These are phyloP conservation scores for Pythium pyrilobum DNA, from an alignment of 352 stramenopile genomes.

Conservation along the genomic window DNA sequence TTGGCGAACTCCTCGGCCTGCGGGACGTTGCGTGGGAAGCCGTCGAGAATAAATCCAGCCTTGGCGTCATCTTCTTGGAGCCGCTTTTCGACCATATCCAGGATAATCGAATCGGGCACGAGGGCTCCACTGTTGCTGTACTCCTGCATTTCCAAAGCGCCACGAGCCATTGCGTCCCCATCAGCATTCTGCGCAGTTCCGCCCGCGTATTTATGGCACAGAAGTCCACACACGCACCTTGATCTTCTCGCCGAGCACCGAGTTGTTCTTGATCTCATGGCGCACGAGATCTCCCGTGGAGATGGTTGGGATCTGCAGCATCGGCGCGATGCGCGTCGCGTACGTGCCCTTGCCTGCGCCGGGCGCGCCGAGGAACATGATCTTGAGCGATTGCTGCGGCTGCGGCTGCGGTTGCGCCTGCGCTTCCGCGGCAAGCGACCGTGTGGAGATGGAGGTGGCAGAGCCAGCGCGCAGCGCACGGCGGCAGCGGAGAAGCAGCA, in stretches of 20 bases:
- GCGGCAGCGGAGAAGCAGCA: constrained; percentile 3
- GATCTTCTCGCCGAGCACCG: constrained; percentile 64
- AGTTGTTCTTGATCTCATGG: constrained; percentile 82
- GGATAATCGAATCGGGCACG: constrained; percentile 86
- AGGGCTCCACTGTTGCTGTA: constrained; percentile 82
- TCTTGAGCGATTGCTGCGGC: constrained; percentile 41
- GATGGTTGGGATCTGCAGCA: constrained; percentile 85
- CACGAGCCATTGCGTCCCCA: background rate
- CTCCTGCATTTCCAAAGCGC: too few relatives aligned
- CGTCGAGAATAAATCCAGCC: constrained; percentile 84
- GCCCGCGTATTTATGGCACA: background rate
- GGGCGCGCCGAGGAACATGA: constrained; percentile 90
- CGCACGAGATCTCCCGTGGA: constrained; percentile 87
- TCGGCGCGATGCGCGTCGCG: constrained; percentile 76
- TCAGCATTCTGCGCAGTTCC: background rate
- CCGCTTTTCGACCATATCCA: constrained; percentile 83
- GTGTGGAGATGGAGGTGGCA: background rate
- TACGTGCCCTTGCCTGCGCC: constrained; percentile 91
- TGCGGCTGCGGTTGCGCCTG: constrained; percentile 7
- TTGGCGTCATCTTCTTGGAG: constrained; percentile 64
- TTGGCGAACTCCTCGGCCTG: constrained; percentile 84
- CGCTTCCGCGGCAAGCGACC: constrained; percentile 9
- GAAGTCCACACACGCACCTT: constrained; percentile 29
- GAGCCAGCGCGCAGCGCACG: background rate
- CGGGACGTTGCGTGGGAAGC: constrained; percentile 85